Percentiles rank a stretch among this genome's conserved stretches.
These are phyloP conservation scores for Agaricus blazei DNA, from an alignment of 768 basidiomycete species.

Conservation along the genomic window DNA sequence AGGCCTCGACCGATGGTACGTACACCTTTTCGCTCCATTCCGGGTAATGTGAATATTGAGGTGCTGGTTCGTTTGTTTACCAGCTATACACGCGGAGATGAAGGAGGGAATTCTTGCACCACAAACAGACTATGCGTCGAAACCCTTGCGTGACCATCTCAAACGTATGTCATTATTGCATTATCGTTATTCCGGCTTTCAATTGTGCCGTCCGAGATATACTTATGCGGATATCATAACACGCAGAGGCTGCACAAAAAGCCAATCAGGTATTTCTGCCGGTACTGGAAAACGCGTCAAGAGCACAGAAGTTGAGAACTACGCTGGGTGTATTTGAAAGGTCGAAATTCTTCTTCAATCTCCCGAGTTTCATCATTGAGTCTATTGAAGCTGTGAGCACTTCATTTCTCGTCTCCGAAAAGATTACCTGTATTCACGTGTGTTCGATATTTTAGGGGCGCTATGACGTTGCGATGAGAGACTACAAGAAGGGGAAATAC, in stretches of 20 bases:
- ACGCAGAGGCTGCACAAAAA: constrained; percentile 79
- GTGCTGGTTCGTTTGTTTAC: not conserved
- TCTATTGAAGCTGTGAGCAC: constrained; percentile 77
- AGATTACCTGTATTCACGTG: not conserved
- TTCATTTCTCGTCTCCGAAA: not conserved
- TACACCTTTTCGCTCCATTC: not conserved
- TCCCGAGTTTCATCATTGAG: constrained; percentile 88
- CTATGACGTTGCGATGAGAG: constrained; percentile 89
- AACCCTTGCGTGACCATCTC: constrained; percentile 75
- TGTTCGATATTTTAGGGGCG: constrained; percentile 56
- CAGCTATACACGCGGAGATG: constrained; percentile 92
- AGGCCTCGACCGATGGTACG: constrained; percentile 91
- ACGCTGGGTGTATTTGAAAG: constrained; percentile 95
- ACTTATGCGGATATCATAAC: constrained; percentile 1
- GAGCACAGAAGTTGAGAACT: constrained; percentile 87
- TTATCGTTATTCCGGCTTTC: not conserved
- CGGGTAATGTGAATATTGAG: constrained; percentile 3
- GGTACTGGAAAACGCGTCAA: constrained; percentile 91
- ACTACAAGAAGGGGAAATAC: constrained; percentile 96
- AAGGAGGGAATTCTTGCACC: constrained; percentile 77
- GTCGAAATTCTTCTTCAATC: constrained; percentile 97
- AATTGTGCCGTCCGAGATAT: not conserved
- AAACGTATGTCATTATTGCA: constrained; percentile 53
- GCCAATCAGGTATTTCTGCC: constrained; percentile 96
- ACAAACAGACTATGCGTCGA: constrained; percentile 76